These are phyloP conservation scores for Leucogyrophana mollusca DNA, from an alignment of 768 basidiomycete genomes.

Conservation along the genomic window DNA sequence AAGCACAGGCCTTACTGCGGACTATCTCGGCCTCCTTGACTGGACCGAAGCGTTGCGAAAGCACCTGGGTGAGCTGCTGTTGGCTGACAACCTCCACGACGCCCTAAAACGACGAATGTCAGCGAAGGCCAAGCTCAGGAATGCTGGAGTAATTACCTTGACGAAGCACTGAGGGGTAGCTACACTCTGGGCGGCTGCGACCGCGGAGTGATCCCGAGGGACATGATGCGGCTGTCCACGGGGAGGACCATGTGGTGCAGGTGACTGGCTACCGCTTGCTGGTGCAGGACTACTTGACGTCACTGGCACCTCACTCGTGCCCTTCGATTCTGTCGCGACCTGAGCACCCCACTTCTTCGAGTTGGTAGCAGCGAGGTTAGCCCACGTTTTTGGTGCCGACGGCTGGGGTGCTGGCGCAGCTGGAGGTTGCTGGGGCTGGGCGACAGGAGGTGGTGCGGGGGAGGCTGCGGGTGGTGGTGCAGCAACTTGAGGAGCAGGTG, in stretches of 20 bases:
- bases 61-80: constrained; percentile 43
- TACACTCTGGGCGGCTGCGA: constrained; percentile 59
- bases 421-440: constrained; percentile 29
- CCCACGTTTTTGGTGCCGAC: constrained; percentile 80
- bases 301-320: constrained; percentile 63
- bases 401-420: constrained; percentile 41
- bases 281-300: constrained; percentile 39
- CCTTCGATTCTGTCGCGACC: constrained; percentile 75
- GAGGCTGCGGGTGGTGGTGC: constrained; percentile 32
- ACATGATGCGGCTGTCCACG: constrained; percentile 33
- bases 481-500: constrained; percentile 16
- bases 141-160: too few species aligned
- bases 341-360: constrained; percentile 82
- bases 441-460: constrained; percentile 22
- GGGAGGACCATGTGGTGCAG: constrained; percentile 31
- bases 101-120: constrained; percentile 48
- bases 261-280: constrained; percentile 35
- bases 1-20: constrained; percentile 86
- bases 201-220: constrained; percentile 41
- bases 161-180: constrained; percentile 85
- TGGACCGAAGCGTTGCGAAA: constrained; percentile 69
- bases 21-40: constrained; percentile 90
- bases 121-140: too few species aligned
- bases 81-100: constrained; percentile 67
- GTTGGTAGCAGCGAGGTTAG: constrained; percentile 84